These are phyloP conservation scores for Neophaeococcomyces aloes DNA, from an alignment of 2,329 filamentous ascomycete species.

Conservation along the genomic window DNA sequence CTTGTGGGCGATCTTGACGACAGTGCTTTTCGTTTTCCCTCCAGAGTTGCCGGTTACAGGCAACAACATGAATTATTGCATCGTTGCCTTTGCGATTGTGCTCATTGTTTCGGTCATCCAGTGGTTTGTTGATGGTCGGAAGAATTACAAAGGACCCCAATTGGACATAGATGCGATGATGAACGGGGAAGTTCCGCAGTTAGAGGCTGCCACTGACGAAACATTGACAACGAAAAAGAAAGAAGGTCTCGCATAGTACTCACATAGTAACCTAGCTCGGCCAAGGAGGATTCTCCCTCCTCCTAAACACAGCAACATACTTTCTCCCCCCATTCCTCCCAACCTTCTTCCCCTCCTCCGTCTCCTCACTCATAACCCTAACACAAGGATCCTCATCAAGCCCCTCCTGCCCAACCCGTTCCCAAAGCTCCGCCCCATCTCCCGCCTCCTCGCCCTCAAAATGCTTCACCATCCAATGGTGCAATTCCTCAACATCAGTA, in stretches of 20 bases:
- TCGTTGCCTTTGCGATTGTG: slow-evolving; percentile 48
- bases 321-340: slow-evolving; percentile 81
- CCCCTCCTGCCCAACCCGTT: slow-evolving; percentile 53
- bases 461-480: slow-evolving; percentile 45
- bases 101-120: slow-evolving; percentile 47
- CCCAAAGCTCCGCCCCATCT: slow-evolving; percentile 74
- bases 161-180: slow-evolving; percentile 32
- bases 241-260: background rate
- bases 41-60: slow-evolving; percentile 53
- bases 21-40: slow-evolving; percentile 65
- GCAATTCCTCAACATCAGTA: slow-evolving; percentile 89
- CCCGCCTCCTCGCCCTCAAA: slow-evolving; percentile 45
- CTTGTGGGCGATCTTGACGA: slow-evolving; percentile 58
- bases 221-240: background rate
- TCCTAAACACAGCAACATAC: slow-evolving; percentile 78
- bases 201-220: background rate
- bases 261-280: slow-evolving; percentile 11
- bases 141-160: slow-evolving; percentile 48
- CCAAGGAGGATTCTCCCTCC: slow-evolving; percentile 72
- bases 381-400: slow-evolving; percentile 49
- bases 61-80: slow-evolving; percentile 54
- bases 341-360: slow-evolving; percentile 97
- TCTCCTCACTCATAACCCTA: slow-evolving; percentile 59
- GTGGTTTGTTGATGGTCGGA: slow-evolving; percentile 51
- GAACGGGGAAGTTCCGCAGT: slow-evolving; percentile 18